phyloP scores from a whole-genome alignment of 768 basidiomycete species.

The Exsudoporus frostii region DNA sequence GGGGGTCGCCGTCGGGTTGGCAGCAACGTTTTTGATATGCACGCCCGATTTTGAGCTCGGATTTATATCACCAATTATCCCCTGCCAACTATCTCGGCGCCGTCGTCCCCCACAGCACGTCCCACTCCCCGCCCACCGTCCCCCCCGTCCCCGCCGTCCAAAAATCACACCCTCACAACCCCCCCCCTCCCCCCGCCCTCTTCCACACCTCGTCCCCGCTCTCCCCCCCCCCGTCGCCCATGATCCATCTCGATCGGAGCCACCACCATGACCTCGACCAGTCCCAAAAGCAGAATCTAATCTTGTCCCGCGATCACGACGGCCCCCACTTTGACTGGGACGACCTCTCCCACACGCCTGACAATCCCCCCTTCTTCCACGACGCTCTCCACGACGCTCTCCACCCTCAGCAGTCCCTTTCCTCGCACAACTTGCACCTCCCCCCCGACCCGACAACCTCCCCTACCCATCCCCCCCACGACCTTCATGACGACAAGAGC shows the following conservation, averaged over 20 bases:
- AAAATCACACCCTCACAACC: neutral
- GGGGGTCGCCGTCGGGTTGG: conserved; percentile 5
- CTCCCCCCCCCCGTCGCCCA: conserved; percentile 20
- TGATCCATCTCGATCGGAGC: conserved; percentile 57
- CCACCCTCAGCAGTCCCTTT: conserved; percentile 17
- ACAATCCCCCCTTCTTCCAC: conserved; percentile 27
- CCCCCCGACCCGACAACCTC: conserved; percentile 3
- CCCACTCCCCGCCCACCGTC: neutral
- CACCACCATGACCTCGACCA: conserved; percentile 40
- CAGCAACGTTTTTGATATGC: conserved; percentile 33
- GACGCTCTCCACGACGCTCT: conserved; percentile 21
- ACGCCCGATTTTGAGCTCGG: conserved; percentile 32
- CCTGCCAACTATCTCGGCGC: conserved; percentile 9
- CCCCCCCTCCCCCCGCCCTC: neutral
- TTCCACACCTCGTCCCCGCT: neutral
- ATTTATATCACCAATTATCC: conserved; percentile 29
- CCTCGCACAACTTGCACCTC: conserved; percentile 18
- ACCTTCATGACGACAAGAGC: conserved; percentile 40
- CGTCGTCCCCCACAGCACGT: neutral
- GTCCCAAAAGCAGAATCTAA: conserved; percentile 41
- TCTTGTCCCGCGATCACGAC: conserved; percentile 37
- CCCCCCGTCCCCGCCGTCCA: conserved; percentile 1
- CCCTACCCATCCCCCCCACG: conserved; percentile 13
- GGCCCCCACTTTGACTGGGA: conserved; percentile 36
- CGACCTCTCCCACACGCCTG: conserved; percentile 25